These are phyloP conservation scores for Aspergillus ellipticus DNA, from an alignment of 495 filamentous ascomycete species.

Conservation along the genomic window DNA sequence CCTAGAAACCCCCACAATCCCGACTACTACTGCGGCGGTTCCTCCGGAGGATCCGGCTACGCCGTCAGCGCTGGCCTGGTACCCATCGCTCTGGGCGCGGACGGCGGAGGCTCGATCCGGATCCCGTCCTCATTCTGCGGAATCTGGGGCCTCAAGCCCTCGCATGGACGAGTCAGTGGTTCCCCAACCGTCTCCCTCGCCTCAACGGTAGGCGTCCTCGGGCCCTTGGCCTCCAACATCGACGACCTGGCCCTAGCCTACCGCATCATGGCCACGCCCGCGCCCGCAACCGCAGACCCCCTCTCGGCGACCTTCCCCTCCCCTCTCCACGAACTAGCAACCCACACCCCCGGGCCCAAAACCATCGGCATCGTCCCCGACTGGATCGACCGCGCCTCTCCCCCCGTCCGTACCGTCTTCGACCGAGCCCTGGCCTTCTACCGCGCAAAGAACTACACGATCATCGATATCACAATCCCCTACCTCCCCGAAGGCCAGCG, in stretches of 20 bases:
- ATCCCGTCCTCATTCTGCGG: constrained; percentile 82
- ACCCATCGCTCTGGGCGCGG: constrained; percentile 78
- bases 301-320: constrained; percentile 47
- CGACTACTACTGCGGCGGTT: constrained; percentile 82
- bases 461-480: constrained; percentile 73
- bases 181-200: constrained; percentile 58
- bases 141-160: constrained; percentile 82
- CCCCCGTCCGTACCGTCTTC: constrained; percentile 58
- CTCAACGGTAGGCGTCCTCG: constrained; percentile 62
- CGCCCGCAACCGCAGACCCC: constrained; percentile 50
- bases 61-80: constrained; percentile 71
- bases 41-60: constrained; percentile 80
- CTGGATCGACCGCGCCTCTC: constrained; percentile 71
- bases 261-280: constrained; percentile 67
- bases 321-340: constrained; percentile 29
- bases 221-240: constrained; percentile 74
- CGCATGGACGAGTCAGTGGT: constrained; percentile 68
- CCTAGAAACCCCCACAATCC: constrained; percentile 79
- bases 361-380: constrained; percentile 67
- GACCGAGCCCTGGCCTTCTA: constrained; percentile 60
- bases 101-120: constrained; percentile 83
- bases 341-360: constrained; percentile 30
- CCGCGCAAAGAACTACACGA: constrained; percentile 54
- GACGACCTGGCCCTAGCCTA: constrained; percentile 82
- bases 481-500: constrained; percentile 69